Base-by-base conservation (phyloP, 768 basidiomycete genomes). In the Hysterangium stoloniferum region DNA sequence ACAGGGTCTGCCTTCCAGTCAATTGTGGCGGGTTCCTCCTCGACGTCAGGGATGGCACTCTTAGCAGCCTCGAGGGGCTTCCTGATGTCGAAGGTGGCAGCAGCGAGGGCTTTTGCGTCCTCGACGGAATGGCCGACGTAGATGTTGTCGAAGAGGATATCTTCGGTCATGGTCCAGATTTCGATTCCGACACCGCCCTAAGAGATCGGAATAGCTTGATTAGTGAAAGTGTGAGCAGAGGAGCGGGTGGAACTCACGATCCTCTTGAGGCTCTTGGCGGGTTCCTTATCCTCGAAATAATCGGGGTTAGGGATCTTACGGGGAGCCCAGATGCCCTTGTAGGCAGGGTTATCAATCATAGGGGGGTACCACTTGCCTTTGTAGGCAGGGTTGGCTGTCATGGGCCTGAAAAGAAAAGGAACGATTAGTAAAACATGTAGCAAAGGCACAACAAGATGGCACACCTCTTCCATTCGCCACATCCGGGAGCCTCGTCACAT, bases 121-220 rank as follows among this genome's bases (percentile, higher is more conserved):
- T 80, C 79, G 52, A 80, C 63, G 17, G 92, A 94, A 74, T 93
- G 85, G 53, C 93, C 93, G 52, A 99, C 68, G 72, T 92, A 98
- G 63, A 99, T 80, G 73, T 91, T 93, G 69, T 89, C 82, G 65
- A 93, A 94, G 58, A 93, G 76, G 59, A 93, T 93, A 63, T 89
- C 84, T 68, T 88, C 88, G 36, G 94, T 95, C 96, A 98, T 99
- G 40, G 95, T 95, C 96, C 96, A 99, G 59, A 98, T 82, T 69
- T 99, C 96, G 58, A 98, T 94, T 62, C 94, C 94, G 55, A 96
- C 79, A 70, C 92, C 93, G 58, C 90, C 88, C 85, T 87, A 52
- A 13, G 49, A 3, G n/a, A 51, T 27, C 13, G 28, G 40, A 41
- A 41, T 3, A 15, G 9, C 17, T 19, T 6, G 43, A 20, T 44